Evolutionary conservation across 345 rosid genomes (phyloP).

Genomic region (Eucalyptus rudis): DNA sequence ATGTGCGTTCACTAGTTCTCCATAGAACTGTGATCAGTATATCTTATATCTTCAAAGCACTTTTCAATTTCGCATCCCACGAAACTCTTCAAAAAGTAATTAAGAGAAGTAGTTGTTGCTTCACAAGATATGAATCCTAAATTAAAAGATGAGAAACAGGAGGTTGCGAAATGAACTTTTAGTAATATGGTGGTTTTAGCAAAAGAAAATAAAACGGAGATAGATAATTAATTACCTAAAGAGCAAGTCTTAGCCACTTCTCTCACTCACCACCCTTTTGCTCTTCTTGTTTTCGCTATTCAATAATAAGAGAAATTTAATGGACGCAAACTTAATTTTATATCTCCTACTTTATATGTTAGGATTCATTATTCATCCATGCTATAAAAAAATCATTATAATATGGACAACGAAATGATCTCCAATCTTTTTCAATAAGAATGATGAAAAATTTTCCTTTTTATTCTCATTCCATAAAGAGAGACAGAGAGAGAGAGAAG

Average conservation of each 20-base stretch:
- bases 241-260: background rate
- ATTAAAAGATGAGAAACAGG: background rate
- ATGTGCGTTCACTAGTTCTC: background rate
- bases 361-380: background rate
- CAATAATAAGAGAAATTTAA: background rate
- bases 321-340: background rate
- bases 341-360: background rate
- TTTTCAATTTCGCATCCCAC: background rate
- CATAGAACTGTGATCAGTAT: too few species aligned
- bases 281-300: background rate
- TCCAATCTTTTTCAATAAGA: background rate
- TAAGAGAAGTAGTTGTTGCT: background rate
- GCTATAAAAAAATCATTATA: background rate
- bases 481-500: rapidly evolving
- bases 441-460: too few species aligned
- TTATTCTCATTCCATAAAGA: background rate
- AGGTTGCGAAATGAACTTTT: background rate
- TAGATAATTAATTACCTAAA: background rate
- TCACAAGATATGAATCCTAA: background rate
- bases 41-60: background rate
- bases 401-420: background rate
- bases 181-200: background rate
- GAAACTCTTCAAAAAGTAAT: background rate
- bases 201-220: background rate
- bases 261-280: background rate